Evolutionary conservation across 768 basidiomycete genomes (phyloP), one percentile per base, ranked within the genome.

Genomic region (Phaeolepiota aurea): DNA sequence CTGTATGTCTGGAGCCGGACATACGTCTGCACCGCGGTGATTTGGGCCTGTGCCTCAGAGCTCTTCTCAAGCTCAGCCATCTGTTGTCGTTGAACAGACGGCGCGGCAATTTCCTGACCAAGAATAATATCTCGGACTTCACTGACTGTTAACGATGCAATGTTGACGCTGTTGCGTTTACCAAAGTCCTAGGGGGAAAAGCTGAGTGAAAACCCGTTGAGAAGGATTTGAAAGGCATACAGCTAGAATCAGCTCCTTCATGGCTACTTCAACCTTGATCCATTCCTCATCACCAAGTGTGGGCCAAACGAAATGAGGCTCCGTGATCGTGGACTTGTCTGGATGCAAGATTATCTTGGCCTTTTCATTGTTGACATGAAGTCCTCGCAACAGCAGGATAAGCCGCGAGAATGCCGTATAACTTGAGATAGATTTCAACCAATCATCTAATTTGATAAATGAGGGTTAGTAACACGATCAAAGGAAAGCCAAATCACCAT

Each of bases 361-460:
- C 69, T 99, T 99, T 59, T 98, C 96, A 55, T 98, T 96, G 66
- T 99, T 98, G 63, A 98, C 96, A 60, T 98, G 96, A 20, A 98
- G 73, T 25, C 89, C 93, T 63, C 96, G 93, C 16, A 99, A 77
- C 20, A 98, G 76, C n/a, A 98, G 77, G 48, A 98, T 97, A 30
- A 99, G 72, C 41, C 96, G 87, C 19, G 94, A 98, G 75, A 99
- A 99, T 11, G 96, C 96, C 12, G 96, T 98, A 62, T 97, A 99
- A 52, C 89, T 93, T 37, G 96, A 98, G 53, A 99, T 94, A 11
- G 89, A 92, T 69, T 97, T 97, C 55, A 98, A 74, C 96, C 96
- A 98, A 57, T 98, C 94, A 62, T 99, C 92, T 86, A 30, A 28
- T 35, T 14, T 28, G 43, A 11, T 4, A 14, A 39, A n/a, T 38